Percentiles rank a stretch among this genome's conserved stretches.
phyloP scores from a whole-genome alignment of 1,284 basidiomycete species.

The Cutaneotrichosporon cyanovorans region DNA sequence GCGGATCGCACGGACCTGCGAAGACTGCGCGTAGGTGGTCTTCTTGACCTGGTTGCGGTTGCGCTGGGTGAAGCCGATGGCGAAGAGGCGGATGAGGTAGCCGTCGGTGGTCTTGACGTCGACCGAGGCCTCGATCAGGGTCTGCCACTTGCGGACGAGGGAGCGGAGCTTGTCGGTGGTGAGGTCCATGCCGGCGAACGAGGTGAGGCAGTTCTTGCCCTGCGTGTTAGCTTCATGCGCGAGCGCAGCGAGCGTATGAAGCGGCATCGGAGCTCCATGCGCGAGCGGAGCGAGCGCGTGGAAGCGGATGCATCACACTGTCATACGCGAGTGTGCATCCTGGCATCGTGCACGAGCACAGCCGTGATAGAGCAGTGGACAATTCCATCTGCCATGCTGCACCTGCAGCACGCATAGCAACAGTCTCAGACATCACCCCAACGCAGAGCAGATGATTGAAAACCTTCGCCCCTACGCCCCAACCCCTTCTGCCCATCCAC shows the following conservation, averaged over 20 bases:
- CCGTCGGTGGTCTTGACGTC: slow-evolving; percentile 99
- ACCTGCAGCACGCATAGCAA: too few relatives aligned
- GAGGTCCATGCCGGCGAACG: slow-evolving; percentile 99
- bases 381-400: too few relatives aligned
- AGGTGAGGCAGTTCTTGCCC: slow-evolving; percentile 98
- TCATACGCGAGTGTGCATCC: too few relatives aligned
- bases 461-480: too few relatives aligned
- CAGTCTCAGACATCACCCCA: too few relatives aligned
- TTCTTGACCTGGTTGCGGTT: slow-evolving; percentile 95
- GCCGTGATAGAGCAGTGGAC: too few relatives aligned
- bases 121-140: slow-evolving; percentile 96
- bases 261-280: too few relatives aligned
- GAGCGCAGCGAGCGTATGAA: too few relatives aligned
- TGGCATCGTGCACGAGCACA: too few relatives aligned
- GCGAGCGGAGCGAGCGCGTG: too few relatives aligned
- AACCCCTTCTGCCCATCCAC: too few relatives aligned
- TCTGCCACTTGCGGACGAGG: slow-evolving; percentile 99
- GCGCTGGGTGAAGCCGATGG: slow-evolving; percentile 98
- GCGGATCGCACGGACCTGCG: slow-evolving; percentile 94
- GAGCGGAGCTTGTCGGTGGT: slow-evolving; percentile 99
- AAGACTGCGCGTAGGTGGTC: slow-evolving; percentile 95
- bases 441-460: not conserved
- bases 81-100: slow-evolving; percentile 97
- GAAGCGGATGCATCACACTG: too few relatives aligned
- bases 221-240: slow-evolving; percentile 49